Conservation (phyloP, 768 basidiomycete genomes). For the Kwoniella europaea region DNA sequence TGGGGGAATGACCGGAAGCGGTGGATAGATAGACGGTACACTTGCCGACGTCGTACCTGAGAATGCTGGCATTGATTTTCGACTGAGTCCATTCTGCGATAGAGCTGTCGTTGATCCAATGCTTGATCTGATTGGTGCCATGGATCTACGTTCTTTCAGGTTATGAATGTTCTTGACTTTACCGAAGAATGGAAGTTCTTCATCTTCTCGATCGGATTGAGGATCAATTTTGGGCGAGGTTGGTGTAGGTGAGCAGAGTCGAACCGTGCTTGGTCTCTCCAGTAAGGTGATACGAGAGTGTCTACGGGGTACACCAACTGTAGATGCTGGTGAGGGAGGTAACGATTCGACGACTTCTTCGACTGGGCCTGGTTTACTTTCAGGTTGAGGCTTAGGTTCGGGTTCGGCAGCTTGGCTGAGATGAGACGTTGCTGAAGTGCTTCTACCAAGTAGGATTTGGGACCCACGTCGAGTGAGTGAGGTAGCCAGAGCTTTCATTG, state of each 20-base stretch:
- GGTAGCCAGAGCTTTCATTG: constrained; percentile 30
- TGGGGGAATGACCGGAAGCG: constrained; percentile 33
- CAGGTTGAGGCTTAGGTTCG: background rate
- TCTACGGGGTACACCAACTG: constrained; percentile 49
- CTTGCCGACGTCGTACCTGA: constrained; percentile 28
- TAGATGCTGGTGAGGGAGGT: constrained; percentile 50
- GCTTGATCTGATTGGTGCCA: constrained; percentile 37
- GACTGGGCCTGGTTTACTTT: constrained; percentile 14
- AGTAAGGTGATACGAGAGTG: constrained; percentile 40
- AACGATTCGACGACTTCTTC: constrained; percentile 30
- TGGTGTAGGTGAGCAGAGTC: constrained; percentile 41
- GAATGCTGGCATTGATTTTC: constrained; percentile 49
- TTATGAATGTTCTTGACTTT: constrained; percentile 22
- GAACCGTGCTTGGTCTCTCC: constrained; percentile 46
- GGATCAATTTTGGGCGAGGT: constrained; percentile 7
- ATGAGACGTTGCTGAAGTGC: constrained; percentile 25
- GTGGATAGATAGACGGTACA: constrained; percentile 42
- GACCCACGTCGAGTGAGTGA: constrained; percentile 33
- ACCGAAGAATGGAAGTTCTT: constrained; percentile 43
- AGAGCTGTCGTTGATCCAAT: constrained; percentile 7
- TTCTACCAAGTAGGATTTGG: constrained; percentile 26
- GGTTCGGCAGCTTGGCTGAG: constrained; percentile 15
- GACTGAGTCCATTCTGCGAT: constrained; percentile 10
- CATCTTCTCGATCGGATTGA: constrained; percentile 21
- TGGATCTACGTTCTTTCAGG: constrained; percentile 38